These are phyloP conservation scores for Ustilago cynodontis DNA, from an alignment of 1,284 basidiomycete genomes.

Conservation along the genomic window DNA sequence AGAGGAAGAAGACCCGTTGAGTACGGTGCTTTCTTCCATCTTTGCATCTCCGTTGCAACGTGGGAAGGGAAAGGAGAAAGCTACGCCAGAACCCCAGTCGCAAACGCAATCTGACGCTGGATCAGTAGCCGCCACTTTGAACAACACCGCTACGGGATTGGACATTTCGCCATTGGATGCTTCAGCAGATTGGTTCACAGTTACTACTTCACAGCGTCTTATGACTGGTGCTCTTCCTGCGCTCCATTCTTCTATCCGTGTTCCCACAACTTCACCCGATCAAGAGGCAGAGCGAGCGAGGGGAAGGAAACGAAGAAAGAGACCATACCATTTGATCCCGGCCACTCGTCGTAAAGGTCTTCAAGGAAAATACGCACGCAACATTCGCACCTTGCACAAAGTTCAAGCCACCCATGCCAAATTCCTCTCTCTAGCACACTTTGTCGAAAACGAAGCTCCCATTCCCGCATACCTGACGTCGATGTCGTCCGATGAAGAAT, in stretches of 20 bases:
- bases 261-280: background rate
- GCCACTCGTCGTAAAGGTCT: constrained; percentile 53
- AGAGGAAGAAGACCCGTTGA: constrained; percentile 29
- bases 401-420: constrained; percentile 63
- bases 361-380: constrained; percentile 54
- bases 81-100: constrained; percentile 29
- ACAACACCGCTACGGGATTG: background rate
- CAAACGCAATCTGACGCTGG: constrained; percentile 14
- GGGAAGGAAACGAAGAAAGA: constrained; percentile 30
- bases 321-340: constrained; percentile 37
- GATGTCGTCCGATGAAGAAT: constrained; percentile 61
- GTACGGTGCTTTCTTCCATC: constrained; percentile 22
- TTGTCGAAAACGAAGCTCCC: constrained; percentile 63
- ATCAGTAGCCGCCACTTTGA: constrained; percentile 11
- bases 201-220: constrained; percentile 50
- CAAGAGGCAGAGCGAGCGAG: background rate
- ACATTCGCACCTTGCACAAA: constrained; percentile 62
- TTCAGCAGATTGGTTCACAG: constrained; percentile 57
- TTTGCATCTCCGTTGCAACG: constrained; percentile 20
- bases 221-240: constrained; percentile 49
- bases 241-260: constrained; percentile 28
- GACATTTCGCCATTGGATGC: constrained; percentile 20
- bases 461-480: constrained; percentile 61
- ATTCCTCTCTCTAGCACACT: constrained; percentile 59
- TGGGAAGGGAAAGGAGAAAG: constrained; percentile 46